Percentiles rank a stretch among this genome's conserved stretches.
Evolutionary conservation across 1,139 yeast species (phyloP).

Genomic region (Diutina pseudorugosa): DNA sequence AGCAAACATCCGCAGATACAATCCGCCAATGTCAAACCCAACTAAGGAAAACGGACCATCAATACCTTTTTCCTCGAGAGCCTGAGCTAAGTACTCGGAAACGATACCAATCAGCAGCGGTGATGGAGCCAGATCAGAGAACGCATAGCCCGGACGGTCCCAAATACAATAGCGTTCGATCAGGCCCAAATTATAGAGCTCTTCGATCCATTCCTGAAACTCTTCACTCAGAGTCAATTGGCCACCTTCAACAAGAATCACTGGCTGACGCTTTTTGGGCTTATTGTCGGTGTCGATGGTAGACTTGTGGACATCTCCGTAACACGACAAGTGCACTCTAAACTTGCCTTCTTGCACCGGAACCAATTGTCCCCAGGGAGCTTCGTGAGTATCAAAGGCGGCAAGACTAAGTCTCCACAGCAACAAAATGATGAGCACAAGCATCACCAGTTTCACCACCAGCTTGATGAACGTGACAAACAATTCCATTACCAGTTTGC

Average conservation of each 20-base stretch:
- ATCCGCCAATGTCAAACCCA: conserved; percentile 74
- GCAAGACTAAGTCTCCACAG: conserved; percentile 43
- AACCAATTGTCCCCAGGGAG: conserved; percentile 51
- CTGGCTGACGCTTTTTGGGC: conserved; percentile 28
- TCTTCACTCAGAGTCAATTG: conserved; percentile 54
- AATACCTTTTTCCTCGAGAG: conserved; percentile 34
- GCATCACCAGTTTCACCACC: conserved; percentile 25
- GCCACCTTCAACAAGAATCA: conserved; percentile 65
- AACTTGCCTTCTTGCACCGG: conserved; percentile 35
- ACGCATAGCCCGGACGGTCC: conserved; percentile 81
- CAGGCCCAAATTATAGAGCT: conserved; percentile 45
- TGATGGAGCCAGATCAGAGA: conserved; percentile 72
- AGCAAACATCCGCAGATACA: conserved; percentile 68
- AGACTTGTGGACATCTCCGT: conserved; percentile 33
- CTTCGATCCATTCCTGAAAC: conserved; percentile 62
- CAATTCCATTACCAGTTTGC: conserved; percentile 47
- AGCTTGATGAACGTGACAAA: conserved; percentile 34
- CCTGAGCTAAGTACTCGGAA: conserved; percentile 51
- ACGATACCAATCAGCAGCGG: conserved; percentile 59
- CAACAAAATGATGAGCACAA: conserved; percentile 34
- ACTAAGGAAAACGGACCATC: conserved; percentile 54
- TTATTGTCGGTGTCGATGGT: conserved; percentile 6
- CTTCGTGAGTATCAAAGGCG: conserved; percentile 46
- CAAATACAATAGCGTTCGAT: conserved; percentile 67
- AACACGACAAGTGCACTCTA: conserved; percentile 52